Conservation (phyloP, 371 early-diverging fungal genomes). For the Circinella umbellata region DNA sequence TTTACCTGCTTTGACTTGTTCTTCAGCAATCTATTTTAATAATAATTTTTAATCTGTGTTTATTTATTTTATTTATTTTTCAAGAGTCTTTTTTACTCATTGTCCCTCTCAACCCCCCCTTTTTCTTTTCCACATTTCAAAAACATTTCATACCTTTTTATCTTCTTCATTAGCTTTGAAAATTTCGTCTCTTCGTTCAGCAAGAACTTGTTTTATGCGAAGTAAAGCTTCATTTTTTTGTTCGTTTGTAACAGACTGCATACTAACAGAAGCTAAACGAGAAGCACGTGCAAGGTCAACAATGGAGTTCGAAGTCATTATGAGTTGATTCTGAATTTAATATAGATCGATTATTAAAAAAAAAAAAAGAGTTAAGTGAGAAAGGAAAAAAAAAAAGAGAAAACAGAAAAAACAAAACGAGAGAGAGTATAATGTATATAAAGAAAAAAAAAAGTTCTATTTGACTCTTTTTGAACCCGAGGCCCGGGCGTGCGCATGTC, state of each 20-base stretch:
- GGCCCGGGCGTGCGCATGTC: neutral
- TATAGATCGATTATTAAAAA: neutral
- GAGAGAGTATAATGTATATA: neutral
- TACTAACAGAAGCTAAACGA: constrained; percentile 79
- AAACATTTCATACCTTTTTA: constrained; percentile 63
- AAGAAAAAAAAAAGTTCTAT: neutral
- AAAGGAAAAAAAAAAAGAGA: constrained; percentile 4
- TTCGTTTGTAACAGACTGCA: constrained; percentile 75
- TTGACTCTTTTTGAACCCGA: neutral
- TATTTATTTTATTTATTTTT: neutral
- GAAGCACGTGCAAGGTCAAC: constrained; percentile 72
- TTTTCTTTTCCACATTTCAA: too few species aligned
- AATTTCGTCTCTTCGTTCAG: constrained; percentile 70
- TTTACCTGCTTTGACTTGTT: constrained; percentile 75
- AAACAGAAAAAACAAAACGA: neutral
- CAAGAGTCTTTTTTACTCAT: too few species aligned
- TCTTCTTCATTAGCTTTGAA: constrained; percentile 84
- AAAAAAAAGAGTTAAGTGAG: too few species aligned
- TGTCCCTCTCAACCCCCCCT: too few species aligned
- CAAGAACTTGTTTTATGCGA: constrained; percentile 76
- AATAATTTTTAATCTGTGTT: neutral
- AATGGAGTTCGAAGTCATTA: constrained; percentile 35
- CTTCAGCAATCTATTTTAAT: constrained; percentile 57
- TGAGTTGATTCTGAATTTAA: neutral
- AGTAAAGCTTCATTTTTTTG: constrained; percentile 83